Evolutionary conservation across 1,139 yeast genomes (phyloP), one percentile per base, ranked within the genome.

Genomic region (Insectozyma bohioensis): DNA sequence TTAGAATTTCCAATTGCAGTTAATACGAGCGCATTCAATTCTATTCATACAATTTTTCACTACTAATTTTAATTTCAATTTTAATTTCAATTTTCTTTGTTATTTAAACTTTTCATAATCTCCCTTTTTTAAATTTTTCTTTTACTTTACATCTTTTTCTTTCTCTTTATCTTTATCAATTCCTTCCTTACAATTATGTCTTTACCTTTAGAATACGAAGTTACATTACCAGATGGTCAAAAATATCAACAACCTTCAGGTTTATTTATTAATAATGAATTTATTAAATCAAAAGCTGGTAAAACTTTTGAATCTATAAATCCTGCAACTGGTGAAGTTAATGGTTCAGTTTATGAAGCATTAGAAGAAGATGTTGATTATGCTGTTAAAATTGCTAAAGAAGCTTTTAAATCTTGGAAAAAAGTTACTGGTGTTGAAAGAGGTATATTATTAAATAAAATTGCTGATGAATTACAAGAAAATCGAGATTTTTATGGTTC

Each of bases 191-290:
- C 15, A n/a, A 24, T 3, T n/a, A 41, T 41, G 45, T 30, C 43
- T 11, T 24, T 59, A 34, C 67, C 69, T 26, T 60, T 68, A 45
- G 54, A 53, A 48, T 53, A 58, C 48, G 69, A 70, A 37, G 65
- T 78, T 40, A 60, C 67, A 4, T 63, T 79, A 46, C 83, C 85
- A 32, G 74, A 72, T 39, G 85, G 85, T 30, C 51, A 58, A 35
- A 64, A 64, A 33, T 75, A 68, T 55, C 34, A 67, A 58, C 67
- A 85, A 57, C 95, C 95, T 42, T 66, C 83, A 12, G 95, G 95
- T 38, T 68, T 86, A 51, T 85, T 85, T 70, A 83, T 86, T 57
- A 81, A 85, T 67, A 84, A 84, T 56, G 85, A 85, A 57, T 86
- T 81, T 52, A 82, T 83, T 41, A 60, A 71, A 36, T 71, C 88